Base-by-base conservation (phyloP, 768 basidiomycete genomes). In the Rickenella mellea region DNA sequence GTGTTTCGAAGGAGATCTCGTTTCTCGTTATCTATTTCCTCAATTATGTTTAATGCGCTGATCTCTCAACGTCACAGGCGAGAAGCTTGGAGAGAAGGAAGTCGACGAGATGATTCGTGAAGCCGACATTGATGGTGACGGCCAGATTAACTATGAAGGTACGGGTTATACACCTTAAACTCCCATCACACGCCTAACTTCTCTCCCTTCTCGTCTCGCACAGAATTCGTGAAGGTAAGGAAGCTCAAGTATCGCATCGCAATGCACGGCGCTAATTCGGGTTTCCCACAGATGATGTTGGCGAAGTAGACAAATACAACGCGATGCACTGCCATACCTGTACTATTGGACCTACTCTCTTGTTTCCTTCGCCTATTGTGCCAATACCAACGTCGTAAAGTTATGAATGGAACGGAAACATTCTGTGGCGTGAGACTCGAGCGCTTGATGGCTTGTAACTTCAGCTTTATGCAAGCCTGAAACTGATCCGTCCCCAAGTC, bases 61-160 rank as follows among this genome's bases (percentile, higher is more conserved):
- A 10, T n/a, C 19, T 45, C 39, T 19, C 32, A 27, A 10, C 26
- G 49, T 48, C 42, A 49, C 56, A 79, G 85, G 87, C 44, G 90
- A 93, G 71, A 91, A 90, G 62, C 68, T 92, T 44, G 73, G 85
- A 10, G 89, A 92, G 49, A 70, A 56, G 6, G 91, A 94, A 63
- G 89, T 93, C 49, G 85, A 89, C 47, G 91, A 93, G 70, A 93
- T 96, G 91, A 96, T 96, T 59, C 80, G 90, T 42, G 92, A 96
- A 66, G 92, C 91, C 43, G 91, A 96, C 58, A 73, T 89, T 39
- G 89, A 96, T 56, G 91, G 92, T 40, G 88, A 91, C 60, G 89
- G 89, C n/a, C 86, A 89, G 65, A 86, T 88, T 65, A 83, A 87
- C 64, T 90, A 86, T 57, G 80, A 85, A 2, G 83, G 83, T 82